A percentile compares a stretch with the other conserved stretches of the same genome.
These are phyloP conservation scores for Trichoderma oligosporum DNA, from an alignment of 2,329 filamentous ascomycete species.

Conservation along the genomic window DNA sequence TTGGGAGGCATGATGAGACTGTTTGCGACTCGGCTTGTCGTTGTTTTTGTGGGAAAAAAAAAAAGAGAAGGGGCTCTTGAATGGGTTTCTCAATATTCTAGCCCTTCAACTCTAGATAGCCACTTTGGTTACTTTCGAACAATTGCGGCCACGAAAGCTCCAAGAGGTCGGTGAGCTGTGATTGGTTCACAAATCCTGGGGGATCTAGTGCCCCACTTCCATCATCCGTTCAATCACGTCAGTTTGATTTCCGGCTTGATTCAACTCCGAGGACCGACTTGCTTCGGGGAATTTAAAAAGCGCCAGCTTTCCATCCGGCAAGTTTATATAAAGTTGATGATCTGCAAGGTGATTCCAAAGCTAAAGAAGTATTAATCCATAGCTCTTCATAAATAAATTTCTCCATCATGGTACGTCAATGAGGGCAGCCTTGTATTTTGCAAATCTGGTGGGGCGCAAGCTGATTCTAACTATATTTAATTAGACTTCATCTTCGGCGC, in stretches of 20 bases:
- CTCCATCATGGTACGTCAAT: slow-evolving; percentile 8
- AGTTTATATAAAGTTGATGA: neutral
- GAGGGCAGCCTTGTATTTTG: neutral
- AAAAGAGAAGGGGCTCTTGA: neutral
- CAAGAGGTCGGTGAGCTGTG: slow-evolving; percentile 26
- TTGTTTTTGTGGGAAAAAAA: neutral
- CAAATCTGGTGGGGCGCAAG: neutral
- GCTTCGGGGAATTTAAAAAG: slow-evolving; percentile 12
- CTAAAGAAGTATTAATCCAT: neutral
- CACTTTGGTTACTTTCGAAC: neutral
- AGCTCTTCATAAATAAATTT: neutral
- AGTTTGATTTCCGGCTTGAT: slow-evolving; percentile 14
- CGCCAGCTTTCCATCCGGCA: neutral
- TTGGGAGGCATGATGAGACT: slow-evolving; percentile 48
- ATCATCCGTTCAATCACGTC: slow-evolving; percentile 20
- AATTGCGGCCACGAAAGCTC: slow-evolving; percentile 39
- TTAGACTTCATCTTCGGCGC: slow-evolving; percentile 3
- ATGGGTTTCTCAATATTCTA: neutral
- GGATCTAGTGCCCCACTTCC: slow-evolving; percentile 19
- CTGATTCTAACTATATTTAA: neutral
- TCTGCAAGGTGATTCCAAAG: neutral
- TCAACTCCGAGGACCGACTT: slow-evolving; percentile 21
- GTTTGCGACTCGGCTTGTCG: slow-evolving; percentile 8
- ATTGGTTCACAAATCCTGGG: slow-evolving; percentile 30
- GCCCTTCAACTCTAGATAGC: neutral